These are phyloP conservation scores for Rutstroemia sydowiana DNA, from an alignment of 2,329 filamentous ascomycete genomes.

Conservation along the genomic window DNA sequence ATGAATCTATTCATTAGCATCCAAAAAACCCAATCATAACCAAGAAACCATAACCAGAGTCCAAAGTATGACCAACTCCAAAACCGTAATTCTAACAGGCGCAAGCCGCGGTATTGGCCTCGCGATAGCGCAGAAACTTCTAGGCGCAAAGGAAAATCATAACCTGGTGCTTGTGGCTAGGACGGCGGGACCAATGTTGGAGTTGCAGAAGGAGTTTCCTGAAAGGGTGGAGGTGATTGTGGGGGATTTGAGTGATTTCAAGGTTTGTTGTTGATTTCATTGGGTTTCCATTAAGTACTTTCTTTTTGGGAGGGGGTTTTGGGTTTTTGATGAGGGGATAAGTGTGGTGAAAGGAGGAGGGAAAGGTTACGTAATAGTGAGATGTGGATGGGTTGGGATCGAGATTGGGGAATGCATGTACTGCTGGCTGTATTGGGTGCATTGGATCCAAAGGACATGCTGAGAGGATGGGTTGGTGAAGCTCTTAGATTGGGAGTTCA, in stretches of 20 bases:
- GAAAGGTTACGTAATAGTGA: no score
- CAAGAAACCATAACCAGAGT: no score
- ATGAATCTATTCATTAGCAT: neutral
- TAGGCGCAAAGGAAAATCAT: slow-evolving; percentile 46
- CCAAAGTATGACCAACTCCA: slow-evolving; percentile 37
- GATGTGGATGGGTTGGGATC: no score
- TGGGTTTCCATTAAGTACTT: neutral
- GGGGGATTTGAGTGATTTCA: slow-evolving; percentile 47
- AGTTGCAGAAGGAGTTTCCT: slow-evolving; percentile 44
- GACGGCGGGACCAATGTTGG: slow-evolving; percentile 41
- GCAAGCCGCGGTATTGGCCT: slow-evolving; percentile 57
- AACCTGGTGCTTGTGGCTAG: slow-evolving; percentile 54
- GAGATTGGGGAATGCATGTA: no score
- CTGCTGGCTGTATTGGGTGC: no score
- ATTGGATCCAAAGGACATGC: no score
- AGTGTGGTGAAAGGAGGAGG: no score
- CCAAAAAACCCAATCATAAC: neutral
- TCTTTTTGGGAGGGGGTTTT: neutral
- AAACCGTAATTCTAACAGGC: slow-evolving; percentile 63
- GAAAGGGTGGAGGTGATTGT: slow-evolving; percentile 48
- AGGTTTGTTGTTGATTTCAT: slow-evolving; percentile 32
- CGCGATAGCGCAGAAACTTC: slow-evolving; percentile 44
- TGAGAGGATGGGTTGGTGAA: no score
- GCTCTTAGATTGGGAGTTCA: no score
- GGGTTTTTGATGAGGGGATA: no score